Conservation (phyloP, 2,329 filamentous ascomycete genomes). For the Cladosporium velox region DNA sequence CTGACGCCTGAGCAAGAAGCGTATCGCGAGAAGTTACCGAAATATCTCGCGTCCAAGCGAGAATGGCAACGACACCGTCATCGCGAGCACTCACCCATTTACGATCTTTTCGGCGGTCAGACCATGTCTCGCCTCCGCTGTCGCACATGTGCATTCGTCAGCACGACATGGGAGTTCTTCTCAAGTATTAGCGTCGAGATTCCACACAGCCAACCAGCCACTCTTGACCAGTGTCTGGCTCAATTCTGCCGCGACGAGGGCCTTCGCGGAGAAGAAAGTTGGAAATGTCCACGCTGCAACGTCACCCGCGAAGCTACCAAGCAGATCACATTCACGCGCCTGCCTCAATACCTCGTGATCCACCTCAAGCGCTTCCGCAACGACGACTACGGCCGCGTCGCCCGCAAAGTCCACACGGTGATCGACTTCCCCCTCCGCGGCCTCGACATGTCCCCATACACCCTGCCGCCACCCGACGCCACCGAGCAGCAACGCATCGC, state of each 20-base stretch:
- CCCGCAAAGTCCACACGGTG: slow-evolving; percentile 68
- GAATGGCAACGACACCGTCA: slow-evolving; percentile 74
- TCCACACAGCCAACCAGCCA: slow-evolving; percentile 59
- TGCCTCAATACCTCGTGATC: slow-evolving; percentile 77
- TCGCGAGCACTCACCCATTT: slow-evolving; percentile 73
- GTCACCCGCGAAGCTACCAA: slow-evolving; percentile 67
- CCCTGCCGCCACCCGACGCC: slow-evolving; percentile 50
- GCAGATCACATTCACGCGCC: slow-evolving; percentile 71
- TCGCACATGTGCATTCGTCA: slow-evolving; percentile 62
- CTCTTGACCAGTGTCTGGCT: slow-evolving; percentile 69
- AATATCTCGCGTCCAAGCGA: slow-evolving; percentile 65
- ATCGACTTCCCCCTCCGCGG: slow-evolving; percentile 76
- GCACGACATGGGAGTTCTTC: slow-evolving; percentile 69
- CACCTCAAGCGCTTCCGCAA: slow-evolving; percentile 72
- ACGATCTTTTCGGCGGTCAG: slow-evolving; percentile 75
- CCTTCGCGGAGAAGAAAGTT: slow-evolving; percentile 66
- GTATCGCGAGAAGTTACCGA: slow-evolving; percentile 60
- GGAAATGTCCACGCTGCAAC: slow-evolving; percentile 75
- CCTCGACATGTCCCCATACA: slow-evolving; percentile 63
- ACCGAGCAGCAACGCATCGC: slow-evolving; percentile 30
- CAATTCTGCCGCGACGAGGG: slow-evolving; percentile 69
- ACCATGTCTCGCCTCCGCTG: slow-evolving; percentile 64
- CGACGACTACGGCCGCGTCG: slow-evolving; percentile 53
- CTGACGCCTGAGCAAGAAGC: slow-evolving; percentile 63
- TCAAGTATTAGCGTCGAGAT: slow-evolving; percentile 73